Conservation (phyloP, 768 basidiomycete genomes). For the Termitomyces sp. region DNA sequence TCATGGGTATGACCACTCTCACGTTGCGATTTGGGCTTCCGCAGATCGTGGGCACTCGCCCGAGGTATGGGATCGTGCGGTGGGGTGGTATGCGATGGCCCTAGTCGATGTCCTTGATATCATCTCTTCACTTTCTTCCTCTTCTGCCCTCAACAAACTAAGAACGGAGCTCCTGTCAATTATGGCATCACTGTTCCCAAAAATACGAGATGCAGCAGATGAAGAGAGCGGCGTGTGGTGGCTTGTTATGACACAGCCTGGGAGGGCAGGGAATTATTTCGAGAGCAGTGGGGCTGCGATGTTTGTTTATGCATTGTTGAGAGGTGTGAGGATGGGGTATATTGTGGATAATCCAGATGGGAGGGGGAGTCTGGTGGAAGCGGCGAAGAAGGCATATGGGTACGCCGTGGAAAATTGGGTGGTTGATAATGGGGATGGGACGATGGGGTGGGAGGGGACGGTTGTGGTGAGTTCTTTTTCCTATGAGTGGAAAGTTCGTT, state of each 20-base stretch:
- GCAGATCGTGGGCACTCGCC: constrained; percentile 43
- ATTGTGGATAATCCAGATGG: constrained; percentile 32
- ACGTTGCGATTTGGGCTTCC: constrained; percentile 40
- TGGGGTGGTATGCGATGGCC: constrained; percentile 48
- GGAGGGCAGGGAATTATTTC: constrained; percentile 42
- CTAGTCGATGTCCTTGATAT: constrained; percentile 43
- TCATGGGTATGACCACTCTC: constrained; percentile 47
- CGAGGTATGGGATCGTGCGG: constrained; percentile 45
- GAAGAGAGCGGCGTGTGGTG: constrained; percentile 41
- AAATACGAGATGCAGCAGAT: constrained; percentile 36
- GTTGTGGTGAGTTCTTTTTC: constrained; percentile 30
- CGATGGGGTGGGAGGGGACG: constrained; percentile 43
- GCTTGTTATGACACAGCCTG: constrained; percentile 48
- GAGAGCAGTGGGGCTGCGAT: constrained; percentile 45
- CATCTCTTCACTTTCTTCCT: constrained; percentile 31
- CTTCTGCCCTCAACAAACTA: background rate
- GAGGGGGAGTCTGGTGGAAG: constrained; percentile 25
- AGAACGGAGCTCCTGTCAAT: constrained; percentile 27
- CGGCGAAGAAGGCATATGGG: constrained; percentile 37
- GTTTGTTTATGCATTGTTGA: constrained; percentile 45
- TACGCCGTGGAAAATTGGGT: constrained; percentile 40
- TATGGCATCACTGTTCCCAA: constrained; percentile 31
- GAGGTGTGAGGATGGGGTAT: constrained; percentile 40
- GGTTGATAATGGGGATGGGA: constrained; percentile 36
- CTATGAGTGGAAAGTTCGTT: background rate